Evolutionary conservation across 768 basidiomycete species (phyloP).

Genomic region (Pilatotrama ljubarskyi): DNA sequence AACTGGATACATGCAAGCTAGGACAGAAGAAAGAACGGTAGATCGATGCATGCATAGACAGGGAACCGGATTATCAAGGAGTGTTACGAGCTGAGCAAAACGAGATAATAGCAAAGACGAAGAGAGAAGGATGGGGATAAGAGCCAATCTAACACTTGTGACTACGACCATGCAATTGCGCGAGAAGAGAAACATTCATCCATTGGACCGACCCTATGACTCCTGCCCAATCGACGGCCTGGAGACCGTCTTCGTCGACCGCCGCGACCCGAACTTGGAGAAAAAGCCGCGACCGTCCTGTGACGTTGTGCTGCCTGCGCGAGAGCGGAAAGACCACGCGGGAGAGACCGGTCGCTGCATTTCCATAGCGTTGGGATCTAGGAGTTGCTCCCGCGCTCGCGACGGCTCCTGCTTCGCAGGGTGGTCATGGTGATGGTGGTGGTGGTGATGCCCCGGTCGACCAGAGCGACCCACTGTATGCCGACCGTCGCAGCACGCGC

Average conservation of each 20-base stretch:
- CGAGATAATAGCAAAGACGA: conserved; percentile 13
- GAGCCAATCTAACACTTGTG: conserved; percentile 10
- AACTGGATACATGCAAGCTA: conserved; percentile 22
- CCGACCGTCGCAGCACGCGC: conserved; percentile 85
- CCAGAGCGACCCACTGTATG: conserved; percentile 78
- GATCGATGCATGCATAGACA: conserved; percentile 10
- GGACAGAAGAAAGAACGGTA: conserved; percentile 8
- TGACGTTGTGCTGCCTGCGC: conserved; percentile 71
- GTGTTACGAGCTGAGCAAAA: conserved; percentile 16
- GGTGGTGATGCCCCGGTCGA: conserved; percentile 59
- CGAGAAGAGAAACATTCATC: not conserved
- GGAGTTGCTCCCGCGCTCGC: conserved; percentile 47
- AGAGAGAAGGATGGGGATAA: not conserved
- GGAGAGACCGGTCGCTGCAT: conserved; percentile 69
- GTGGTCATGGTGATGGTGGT: conserved; percentile 47
- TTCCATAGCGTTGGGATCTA: conserved; percentile 51
- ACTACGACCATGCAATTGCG: conserved; percentile 3
- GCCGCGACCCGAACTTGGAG: conserved; percentile 74
- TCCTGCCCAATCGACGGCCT: conserved; percentile 18
- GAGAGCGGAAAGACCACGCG: conserved; percentile 84
- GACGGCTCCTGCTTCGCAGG: conserved; percentile 34
- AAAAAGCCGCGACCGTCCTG: conserved; percentile 68
- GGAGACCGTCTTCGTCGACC: conserved; percentile 45
- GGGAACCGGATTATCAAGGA: conserved; percentile 21
- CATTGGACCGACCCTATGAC: conserved; percentile 16